Conservation (phyloP, 2,329 filamentous ascomycete species). For the Penicillium rolfsii region DNA sequence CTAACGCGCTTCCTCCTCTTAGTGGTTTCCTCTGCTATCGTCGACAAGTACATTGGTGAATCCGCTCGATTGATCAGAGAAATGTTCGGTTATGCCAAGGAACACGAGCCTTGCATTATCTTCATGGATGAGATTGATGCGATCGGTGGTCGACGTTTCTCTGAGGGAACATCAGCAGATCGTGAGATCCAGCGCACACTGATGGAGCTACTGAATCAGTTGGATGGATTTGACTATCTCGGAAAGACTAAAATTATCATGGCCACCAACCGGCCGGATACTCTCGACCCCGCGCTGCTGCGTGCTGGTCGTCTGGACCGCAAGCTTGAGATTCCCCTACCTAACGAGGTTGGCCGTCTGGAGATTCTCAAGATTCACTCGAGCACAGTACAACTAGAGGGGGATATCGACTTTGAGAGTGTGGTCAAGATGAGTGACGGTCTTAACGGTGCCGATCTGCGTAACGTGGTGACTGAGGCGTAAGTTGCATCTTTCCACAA, state of each 20-base stretch:
- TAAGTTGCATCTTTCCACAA: conserved; percentile 56
- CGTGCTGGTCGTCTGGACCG: conserved; percentile 91
- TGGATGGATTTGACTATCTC: conserved; percentile 98
- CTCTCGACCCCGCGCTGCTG: conserved; percentile 87
- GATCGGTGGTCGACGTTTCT: conserved; percentile 94
- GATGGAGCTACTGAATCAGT: conserved; percentile 98
- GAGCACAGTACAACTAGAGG: conserved; percentile 80
- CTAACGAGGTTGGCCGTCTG: conserved; percentile 92
- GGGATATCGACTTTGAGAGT: conserved; percentile 97
- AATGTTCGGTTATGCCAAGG: conserved; percentile 99
- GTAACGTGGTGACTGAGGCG: conserved; percentile 98
- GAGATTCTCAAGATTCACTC: conserved; percentile 99
- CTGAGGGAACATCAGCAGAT: conserved; percentile 95
- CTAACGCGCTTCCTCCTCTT: conserved; percentile 17
- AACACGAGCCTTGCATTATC: conserved; percentile 99
- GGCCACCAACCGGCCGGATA: conserved; percentile 96
- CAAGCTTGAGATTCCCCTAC: conserved; percentile 96
- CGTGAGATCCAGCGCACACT: conserved; percentile 97
- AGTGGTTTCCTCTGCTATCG: conserved; percentile 98
- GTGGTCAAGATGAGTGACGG: conserved; percentile 99
- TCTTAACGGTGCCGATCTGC: conserved; percentile 93
- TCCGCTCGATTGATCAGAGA: conserved; percentile 95
- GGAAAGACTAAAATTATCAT: conserved; percentile 99
- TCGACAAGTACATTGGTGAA: conserved; percentile 99
- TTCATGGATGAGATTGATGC: conserved; percentile 99